Conservation (phyloP, 2,329 filamentous ascomycete species). For the Fusarium lateritium region DNA sequence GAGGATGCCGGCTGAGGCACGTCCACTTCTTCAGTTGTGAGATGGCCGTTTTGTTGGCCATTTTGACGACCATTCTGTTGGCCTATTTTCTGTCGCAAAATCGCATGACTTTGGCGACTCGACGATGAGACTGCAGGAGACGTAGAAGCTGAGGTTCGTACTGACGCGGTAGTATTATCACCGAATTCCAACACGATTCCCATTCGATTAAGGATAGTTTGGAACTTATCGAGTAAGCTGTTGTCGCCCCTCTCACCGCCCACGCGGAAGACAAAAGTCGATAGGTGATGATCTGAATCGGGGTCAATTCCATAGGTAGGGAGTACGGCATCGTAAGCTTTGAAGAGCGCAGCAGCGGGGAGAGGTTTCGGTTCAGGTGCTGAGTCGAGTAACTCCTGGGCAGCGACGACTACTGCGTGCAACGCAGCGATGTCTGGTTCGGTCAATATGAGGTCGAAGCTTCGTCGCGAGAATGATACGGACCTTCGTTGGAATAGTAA, state of each 20-base stretch:
- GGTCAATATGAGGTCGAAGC: constrained; percentile 24
- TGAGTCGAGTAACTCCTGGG: constrained; percentile 73
- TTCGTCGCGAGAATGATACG: constrained; percentile 14
- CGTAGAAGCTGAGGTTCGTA: constrained; percentile 41
- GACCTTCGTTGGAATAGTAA: constrained; percentile 75
- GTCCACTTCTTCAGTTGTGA: constrained; percentile 12
- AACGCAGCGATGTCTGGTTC: constrained; percentile 83
- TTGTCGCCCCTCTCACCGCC: constrained; percentile 73
- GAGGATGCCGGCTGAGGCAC: constrained; percentile 9
- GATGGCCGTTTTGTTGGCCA: constrained; percentile 19
- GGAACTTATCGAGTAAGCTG: constrained; percentile 78
- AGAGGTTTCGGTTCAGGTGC: constrained; percentile 73
- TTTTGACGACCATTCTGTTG: constrained; percentile 3
- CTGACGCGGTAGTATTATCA: constrained; percentile 51
- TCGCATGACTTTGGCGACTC: constrained; percentile 34
- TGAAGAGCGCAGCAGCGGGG: constrained; percentile 84
- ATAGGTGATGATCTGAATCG: constrained; percentile 82
- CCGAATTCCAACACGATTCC: constrained; percentile 79
- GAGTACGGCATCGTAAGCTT: constrained; percentile 84
- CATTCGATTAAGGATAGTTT: constrained; percentile 75
- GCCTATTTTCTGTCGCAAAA: constrained; percentile 1
- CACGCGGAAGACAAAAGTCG: constrained; percentile 84
- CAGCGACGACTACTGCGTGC: constrained; percentile 81
- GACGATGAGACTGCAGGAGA: constrained; percentile 45
- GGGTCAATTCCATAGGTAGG: constrained; percentile 77